Conservation (phyloP, 2,329 filamentous ascomycete species). For the Leptodontidium sp. region DNA sequence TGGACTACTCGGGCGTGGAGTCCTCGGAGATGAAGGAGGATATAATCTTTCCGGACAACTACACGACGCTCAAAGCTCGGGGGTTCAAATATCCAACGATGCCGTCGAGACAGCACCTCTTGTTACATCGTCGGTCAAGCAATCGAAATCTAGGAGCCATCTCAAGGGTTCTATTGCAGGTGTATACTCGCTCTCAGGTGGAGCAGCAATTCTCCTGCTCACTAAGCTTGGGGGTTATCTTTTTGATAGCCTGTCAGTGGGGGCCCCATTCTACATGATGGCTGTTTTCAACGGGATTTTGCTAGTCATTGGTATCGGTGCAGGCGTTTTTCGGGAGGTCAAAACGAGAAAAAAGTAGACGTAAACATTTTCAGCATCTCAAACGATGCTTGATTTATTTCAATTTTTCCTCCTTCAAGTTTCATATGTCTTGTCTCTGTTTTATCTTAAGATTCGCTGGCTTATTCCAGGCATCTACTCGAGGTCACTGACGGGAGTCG, state of each 20-base stretch:
- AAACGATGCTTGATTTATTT: background rate
- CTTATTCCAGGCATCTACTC: background rate
- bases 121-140: constrained; percentile 36
- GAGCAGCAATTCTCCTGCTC: constrained; percentile 86
- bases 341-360: constrained; percentile 21
- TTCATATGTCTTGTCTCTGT: background rate
- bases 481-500: background rate
- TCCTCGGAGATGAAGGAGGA: constrained; percentile 61
- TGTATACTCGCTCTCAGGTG: constrained; percentile 90
- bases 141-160: constrained; percentile 42
- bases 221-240: constrained; percentile 90
- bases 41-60: constrained; percentile 46
- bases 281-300: constrained; percentile 83
- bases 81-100: constrained; percentile 16
- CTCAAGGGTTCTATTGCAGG: constrained; percentile 96
- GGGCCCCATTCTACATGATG: constrained; percentile 95
- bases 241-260: constrained; percentile 78
- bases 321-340: constrained; percentile 43
- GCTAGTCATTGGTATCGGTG: constrained; percentile 56
- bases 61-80: constrained; percentile 24
- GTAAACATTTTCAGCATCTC: background rate
- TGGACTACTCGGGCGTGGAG: constrained; percentile 83
- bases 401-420: background rate
- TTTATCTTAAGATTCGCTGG: background rate
- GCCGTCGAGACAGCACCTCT: constrained; percentile 44